Evolutionary conservation across 805 yeast species (phyloP), one percentile per base, ranked within the genome.

Genomic region (Cyberlindnera japonica): DNA sequence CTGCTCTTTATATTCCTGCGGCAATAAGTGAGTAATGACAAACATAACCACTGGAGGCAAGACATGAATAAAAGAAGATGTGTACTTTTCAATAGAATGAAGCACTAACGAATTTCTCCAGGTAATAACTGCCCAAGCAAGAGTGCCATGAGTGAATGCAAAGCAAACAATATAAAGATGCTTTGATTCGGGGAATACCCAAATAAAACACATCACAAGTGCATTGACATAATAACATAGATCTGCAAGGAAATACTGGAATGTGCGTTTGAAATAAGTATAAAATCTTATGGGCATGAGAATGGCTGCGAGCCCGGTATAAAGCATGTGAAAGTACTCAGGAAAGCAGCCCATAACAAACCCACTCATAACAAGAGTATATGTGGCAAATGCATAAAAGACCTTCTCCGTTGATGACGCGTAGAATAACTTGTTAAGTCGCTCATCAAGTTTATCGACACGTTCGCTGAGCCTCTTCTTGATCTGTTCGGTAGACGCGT

Each of bases 51-150:
- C 75, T 0, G 96, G 95, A 2, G 99, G 99, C 65, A 87, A 74
- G 12, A 93, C 71, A 58, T 91, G 99, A 48, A 91, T 91, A 54
- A 88, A 84, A 3, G 95, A 81, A 16, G 91, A 80, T 2, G 98
- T 93, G 13, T 90, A 87, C 61, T 91, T 91, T 50, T 91, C 99
- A 45, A 91, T 75, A 11, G 91, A 81, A 58, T 91, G 99, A 35
- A 91, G 69, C 8, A 91, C 98, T 40, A 91, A 69, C 6, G 96
- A 89, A 60, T 91, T 91, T 51, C 95, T 72, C 99, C 98, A 91
- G 0, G 96, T 86, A 32, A 91, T 80, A 17, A 91, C 96, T 0
- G 97, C 97, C 74, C 87, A 90, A 6, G 95, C 76, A 41, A 91
- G 64, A 0, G 97, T 87, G 1, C 98, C 99, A 65, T 83, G 80